Percentiles rank a stretch among this genome's conserved stretches.
These are phyloP conservation scores for Gastrolobium bilobum DNA, from an alignment of 306 rosid genomes.

Conservation along the genomic window DNA sequence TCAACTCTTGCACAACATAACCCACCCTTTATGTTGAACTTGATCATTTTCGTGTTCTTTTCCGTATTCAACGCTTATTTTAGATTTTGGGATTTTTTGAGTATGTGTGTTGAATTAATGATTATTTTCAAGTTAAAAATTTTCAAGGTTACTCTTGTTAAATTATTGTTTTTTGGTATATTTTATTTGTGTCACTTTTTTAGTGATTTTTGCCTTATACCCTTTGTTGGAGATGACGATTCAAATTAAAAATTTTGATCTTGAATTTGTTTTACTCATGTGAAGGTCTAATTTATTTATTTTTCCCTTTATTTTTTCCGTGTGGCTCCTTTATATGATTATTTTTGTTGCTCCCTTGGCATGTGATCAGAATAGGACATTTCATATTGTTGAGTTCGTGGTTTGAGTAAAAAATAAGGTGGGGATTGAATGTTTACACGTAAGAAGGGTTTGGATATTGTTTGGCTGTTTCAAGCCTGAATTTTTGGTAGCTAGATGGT, in stretches of 20 bases:
- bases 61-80: too few species aligned
- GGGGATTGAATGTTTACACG: background rate
- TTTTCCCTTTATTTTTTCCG: background rate
- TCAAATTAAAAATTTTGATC: background rate
- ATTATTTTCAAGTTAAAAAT: too few species aligned
- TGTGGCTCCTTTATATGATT: background rate
- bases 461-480: too few species aligned
- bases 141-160: too few species aligned
- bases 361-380: background rate
- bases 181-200: background rate
- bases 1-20: too few species aligned
- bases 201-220: background rate
- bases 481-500: too few species aligned
- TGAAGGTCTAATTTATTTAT: background rate
- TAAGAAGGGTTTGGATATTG: too few species aligned
- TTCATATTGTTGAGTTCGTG: background rate
- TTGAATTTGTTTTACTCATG: background rate
- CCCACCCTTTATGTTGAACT: too few species aligned
- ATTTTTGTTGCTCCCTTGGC: background rate
- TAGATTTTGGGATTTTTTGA: too few species aligned
- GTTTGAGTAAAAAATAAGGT: conserved; percentile 7
- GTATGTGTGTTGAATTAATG: too few species aligned
- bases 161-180: too few species aligned
- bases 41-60: too few species aligned
- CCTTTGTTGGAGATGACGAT: background rate